phyloP scores from a whole-genome alignment of 1,139 yeast species.

The Suhomyces wounanorum region DNA sequence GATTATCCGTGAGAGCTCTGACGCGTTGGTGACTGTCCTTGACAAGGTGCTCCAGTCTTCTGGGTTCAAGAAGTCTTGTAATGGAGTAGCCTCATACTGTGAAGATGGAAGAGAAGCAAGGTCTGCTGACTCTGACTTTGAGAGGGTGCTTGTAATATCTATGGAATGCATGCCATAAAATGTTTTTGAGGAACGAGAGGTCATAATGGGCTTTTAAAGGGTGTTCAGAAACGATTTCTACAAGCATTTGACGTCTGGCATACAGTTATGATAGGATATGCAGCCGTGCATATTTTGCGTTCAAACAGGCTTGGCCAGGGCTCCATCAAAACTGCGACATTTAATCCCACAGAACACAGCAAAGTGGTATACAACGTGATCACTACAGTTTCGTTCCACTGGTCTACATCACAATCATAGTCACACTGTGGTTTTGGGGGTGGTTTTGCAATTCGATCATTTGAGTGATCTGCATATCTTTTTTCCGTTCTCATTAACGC shows the following conservation, averaged over 20 bases:
- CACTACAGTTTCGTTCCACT: too few species aligned
- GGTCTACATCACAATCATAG: too few species aligned
- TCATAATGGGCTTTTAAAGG: not conserved
- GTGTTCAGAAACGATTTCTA: not conserved
- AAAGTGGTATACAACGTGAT: too few species aligned
- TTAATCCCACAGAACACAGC: not conserved
- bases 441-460: too few species aligned
- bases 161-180: not conserved
- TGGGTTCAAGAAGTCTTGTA: not conserved
- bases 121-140: not conserved
- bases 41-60: not conserved
- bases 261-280: not conserved
- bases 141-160: not conserved
- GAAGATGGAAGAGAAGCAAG: not conserved
- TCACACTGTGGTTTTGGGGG: too few species aligned
- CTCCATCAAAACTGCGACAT: not conserved
- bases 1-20: conserved; percentile 32
- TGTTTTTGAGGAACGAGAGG: not conserved
- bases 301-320: not conserved
- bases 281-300: not conserved
- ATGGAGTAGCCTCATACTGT: not conserved
- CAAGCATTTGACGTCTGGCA: not conserved
- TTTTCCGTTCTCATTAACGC: too few species aligned
- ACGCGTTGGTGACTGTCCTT: not conserved
- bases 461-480: too few species aligned